Conservation (phyloP, 1,139 yeast species). For the Debaryomyces fabryi region DNA sequence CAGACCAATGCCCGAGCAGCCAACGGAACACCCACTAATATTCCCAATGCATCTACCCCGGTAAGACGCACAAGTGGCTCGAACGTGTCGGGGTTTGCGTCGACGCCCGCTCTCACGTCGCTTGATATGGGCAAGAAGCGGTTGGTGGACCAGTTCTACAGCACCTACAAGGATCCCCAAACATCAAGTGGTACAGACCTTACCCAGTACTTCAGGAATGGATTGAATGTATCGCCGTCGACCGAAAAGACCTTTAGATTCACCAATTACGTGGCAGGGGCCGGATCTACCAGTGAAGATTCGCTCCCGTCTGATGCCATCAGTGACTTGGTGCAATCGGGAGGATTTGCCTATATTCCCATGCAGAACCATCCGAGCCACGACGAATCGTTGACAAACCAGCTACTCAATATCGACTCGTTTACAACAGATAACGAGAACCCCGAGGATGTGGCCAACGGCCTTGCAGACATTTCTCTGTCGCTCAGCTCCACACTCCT, state of each 20-base stretch:
- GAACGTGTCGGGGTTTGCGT: background rate
- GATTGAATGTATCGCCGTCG: conserved; percentile 1
- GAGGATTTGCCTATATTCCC: conserved; percentile 27
- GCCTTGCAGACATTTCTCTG: background rate
- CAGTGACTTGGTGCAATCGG: conserved; percentile 18
- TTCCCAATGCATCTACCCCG: conserved; percentile 6
- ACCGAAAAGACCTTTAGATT: conserved; percentile 1
- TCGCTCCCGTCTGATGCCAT: conserved; percentile 7
- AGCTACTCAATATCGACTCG: conserved; percentile 38
- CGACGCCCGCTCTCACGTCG: conserved; percentile 3
- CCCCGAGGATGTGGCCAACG: background rate
- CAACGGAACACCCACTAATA: conserved; percentile 1
- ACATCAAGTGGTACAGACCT: conserved; percentile 15
- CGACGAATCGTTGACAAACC: conserved; percentile 33
- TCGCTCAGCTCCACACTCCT: background rate
- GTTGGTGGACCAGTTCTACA: conserved; percentile 47
- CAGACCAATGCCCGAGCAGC: conserved; percentile 1
- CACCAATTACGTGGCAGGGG: background rate
- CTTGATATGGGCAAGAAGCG: conserved; percentile 29
- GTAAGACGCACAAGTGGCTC: background rate
- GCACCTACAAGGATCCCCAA: conserved; percentile 11
- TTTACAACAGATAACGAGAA: conserved; percentile 15
- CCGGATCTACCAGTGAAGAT: background rate
- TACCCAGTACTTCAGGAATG: conserved; percentile 3
- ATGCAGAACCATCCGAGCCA: conserved; percentile 19